A percentile compares a stretch with the other conserved stretches of the same genome.
Conservation (phyloP, 2,329 filamentous ascomycete species). For the Microdochium bolleyi region DNA sequence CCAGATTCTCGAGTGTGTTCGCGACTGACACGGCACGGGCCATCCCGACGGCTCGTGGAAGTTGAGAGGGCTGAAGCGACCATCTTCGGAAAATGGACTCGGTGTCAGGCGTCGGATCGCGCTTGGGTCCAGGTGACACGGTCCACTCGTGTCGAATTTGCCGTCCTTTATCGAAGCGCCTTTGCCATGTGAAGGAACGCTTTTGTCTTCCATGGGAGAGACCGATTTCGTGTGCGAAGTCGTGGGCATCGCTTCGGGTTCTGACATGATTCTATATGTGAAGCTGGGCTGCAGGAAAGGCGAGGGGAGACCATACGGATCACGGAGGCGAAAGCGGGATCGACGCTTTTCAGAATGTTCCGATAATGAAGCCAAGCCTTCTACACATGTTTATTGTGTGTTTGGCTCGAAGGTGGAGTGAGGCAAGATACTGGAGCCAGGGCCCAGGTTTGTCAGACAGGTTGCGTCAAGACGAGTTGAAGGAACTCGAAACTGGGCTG, state of each 20-base stretch:
- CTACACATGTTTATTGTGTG: too few relatives aligned
- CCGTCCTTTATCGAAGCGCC: slow-evolving; percentile 1
- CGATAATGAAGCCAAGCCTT: too few relatives aligned
- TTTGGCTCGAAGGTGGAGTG: too few relatives aligned
- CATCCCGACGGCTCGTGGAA: slow-evolving; percentile 3
- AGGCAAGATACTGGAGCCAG: too few relatives aligned
- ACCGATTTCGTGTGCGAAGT: not conserved
- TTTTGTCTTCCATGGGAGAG: not conserved
- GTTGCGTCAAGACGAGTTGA: too few relatives aligned
- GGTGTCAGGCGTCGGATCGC: slow-evolving; percentile 28
- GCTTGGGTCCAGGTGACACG: slow-evolving; percentile 17
- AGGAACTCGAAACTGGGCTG: too few relatives aligned
- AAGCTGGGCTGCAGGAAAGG: not conserved
- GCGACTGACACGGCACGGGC: not conserved
- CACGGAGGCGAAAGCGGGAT: not conserved
- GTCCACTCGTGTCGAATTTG: slow-evolving; percentile 1
- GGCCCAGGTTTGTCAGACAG: too few relatives aligned
- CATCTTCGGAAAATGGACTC: slow-evolving; percentile 29
- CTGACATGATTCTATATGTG: slow-evolving; percentile 5
- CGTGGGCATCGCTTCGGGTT: slow-evolving; percentile 1
- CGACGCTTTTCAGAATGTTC: too few relatives aligned
- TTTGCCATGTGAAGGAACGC: not conserved
- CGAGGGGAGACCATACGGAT: not conserved
- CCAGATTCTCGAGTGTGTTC: not conserved
- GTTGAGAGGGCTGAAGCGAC: slow-evolving; percentile 13